A percentile compares a stretch with the other conserved stretches of the same genome.
Evolutionary conservation across 179 eudicot genomes (phyloP).

Genomic region (Actinidia arguta): DNA sequence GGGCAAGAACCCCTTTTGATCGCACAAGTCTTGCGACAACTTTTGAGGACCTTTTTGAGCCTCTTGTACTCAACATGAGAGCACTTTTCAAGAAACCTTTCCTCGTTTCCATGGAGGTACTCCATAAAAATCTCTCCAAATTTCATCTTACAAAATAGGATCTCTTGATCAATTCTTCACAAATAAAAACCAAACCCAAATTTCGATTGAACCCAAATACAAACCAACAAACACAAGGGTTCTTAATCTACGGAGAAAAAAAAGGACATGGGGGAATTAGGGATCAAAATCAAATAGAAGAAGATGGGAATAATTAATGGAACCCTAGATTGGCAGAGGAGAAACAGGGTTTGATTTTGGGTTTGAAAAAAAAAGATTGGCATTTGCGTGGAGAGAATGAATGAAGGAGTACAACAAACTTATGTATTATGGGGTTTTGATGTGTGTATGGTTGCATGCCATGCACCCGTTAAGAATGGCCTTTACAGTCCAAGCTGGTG

Average conservation of each 20-base stretch:
- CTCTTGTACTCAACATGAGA: slow-evolving; percentile 44
- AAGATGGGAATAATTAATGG: neutral
- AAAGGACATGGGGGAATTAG: neutral
- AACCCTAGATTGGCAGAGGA: neutral
- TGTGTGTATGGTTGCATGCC: neutral
- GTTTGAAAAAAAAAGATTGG: no score
- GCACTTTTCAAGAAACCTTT: slow-evolving; percentile 30
- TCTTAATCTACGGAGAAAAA: neutral
- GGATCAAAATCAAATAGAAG: neutral
- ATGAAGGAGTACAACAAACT: neutral
- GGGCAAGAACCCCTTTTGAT: slow-evolving; percentile 3
- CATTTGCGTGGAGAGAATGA: no score
- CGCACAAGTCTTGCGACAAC: slow-evolving; percentile 34
- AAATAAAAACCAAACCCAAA: no score
- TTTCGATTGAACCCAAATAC: no score
- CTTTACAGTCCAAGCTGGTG: no score
- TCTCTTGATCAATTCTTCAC: neutral
- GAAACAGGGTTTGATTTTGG: no score
- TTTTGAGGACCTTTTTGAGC: slow-evolving; percentile 41
- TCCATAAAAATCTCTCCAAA: slow-evolving; percentile 42
- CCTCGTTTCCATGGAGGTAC: slow-evolving; percentile 32
- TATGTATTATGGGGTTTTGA: neutral
- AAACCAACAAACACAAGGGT: no score
- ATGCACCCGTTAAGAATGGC: neutral
- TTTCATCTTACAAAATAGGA: slow-evolving; percentile 38